Conservation (phyloP, 2,329 filamentous ascomycete genomes). For the Sarocladiaceae sp. region DNA sequence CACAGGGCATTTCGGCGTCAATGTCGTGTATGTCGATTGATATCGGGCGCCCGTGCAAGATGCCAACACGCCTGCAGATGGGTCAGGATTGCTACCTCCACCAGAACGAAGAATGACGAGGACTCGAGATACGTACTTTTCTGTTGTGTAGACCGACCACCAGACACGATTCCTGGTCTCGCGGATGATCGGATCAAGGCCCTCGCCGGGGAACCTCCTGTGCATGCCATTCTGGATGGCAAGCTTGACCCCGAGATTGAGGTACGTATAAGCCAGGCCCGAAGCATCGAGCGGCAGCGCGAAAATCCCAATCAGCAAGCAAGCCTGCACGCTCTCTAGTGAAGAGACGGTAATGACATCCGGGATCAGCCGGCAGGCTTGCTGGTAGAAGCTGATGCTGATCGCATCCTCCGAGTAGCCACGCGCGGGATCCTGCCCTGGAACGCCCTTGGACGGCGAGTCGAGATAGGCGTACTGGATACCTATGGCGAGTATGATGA, state of each 20-base stretch:
- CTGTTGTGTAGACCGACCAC: slow-evolving; percentile 51
- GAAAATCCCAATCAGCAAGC: slow-evolving; percentile 49
- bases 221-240: slow-evolving; percentile 58
- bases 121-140: slow-evolving; percentile 33
- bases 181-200: slow-evolving; percentile 38
- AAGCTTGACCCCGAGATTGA: slow-evolving; percentile 48
- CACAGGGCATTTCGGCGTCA: slow-evolving; percentile 44
- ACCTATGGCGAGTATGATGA: slow-evolving; percentile 42
- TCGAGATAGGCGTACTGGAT: slow-evolving; percentile 45
- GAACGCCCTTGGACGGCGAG: slow-evolving; percentile 14
- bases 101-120: neutral
- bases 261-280: slow-evolving; percentile 50
- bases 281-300: slow-evolving; percentile 49
- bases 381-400: slow-evolving; percentile 50
- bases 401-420: slow-evolving; percentile 44
- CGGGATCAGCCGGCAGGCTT: slow-evolving; percentile 46
- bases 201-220: slow-evolving; percentile 40
- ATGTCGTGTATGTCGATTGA: slow-evolving; percentile 47
- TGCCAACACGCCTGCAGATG: slow-evolving; percentile 41
- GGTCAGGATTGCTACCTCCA: neutral
- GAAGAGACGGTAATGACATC: slow-evolving; percentile 52
- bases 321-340: slow-evolving; percentile 52
- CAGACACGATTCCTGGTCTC: slow-evolving; percentile 50
- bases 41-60: slow-evolving; percentile 49
- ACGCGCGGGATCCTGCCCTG: slow-evolving; percentile 17